Evolutionary conservation across 2,329 filamentous ascomycete genomes (phyloP).

Genomic region (Pezicula neosporulosa): DNA sequence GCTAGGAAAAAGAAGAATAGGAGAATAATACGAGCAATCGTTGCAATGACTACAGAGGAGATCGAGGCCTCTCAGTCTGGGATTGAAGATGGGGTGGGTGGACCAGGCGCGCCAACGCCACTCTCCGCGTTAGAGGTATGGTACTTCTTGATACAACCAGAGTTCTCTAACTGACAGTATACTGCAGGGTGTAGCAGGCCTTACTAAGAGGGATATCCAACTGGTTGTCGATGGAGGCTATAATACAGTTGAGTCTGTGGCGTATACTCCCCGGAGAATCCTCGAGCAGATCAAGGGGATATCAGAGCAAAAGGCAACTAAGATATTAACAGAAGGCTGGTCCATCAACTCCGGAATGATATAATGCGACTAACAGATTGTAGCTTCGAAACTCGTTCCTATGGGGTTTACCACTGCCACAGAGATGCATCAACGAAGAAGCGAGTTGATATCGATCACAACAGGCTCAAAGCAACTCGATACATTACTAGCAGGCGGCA

Average conservation of each 20-base stretch:
- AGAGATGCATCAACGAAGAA: slow-evolving; percentile 96
- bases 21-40: not conserved
- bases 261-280: slow-evolving; percentile 80
- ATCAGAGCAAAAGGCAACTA: slow-evolving; percentile 92
- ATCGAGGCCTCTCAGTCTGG: slow-evolving; percentile 64
- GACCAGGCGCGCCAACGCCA: slow-evolving; percentile 91
- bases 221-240: slow-evolving; percentile 87
- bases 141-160: not conserved
- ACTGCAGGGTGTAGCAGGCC: slow-evolving; percentile 76
- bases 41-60: slow-evolving; percentile 28
- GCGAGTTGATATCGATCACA: slow-evolving; percentile 95
- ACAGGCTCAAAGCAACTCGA: slow-evolving; percentile 98
- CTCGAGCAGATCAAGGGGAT: slow-evolving; percentile 97
- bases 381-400: slow-evolving; percentile 91
- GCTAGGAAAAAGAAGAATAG: not conserved
- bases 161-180: not conserved
- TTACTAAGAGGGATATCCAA: slow-evolving; percentile 95
- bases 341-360: not conserved
- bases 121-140: slow-evolving; percentile 79
- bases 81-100: slow-evolving; percentile 72
- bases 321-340: slow-evolving; percentile 82
- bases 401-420: slow-evolving; percentile 99
- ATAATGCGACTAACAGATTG: not conserved
- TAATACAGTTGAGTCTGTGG: slow-evolving; percentile 93
- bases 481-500: slow-evolving; percentile 86